Percentiles rank a stretch among this genome's conserved stretches.
phyloP scores from a whole-genome alignment of 352 stramenopile genomes.

The Pythium coloratum region DNA sequence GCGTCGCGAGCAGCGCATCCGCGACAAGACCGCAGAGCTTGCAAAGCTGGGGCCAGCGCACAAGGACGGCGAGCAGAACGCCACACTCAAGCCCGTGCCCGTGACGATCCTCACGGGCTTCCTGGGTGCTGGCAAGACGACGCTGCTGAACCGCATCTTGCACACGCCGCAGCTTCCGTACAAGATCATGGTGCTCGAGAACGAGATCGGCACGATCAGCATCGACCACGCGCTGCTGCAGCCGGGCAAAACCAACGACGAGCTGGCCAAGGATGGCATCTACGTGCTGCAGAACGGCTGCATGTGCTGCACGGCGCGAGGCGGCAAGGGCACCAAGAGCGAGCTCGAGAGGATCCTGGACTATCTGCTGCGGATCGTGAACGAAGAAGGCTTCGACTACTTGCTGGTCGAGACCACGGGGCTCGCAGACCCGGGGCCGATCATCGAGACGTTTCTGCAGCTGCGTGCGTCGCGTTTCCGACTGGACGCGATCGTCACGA shows the following conservation, averaged over 20 bases:
- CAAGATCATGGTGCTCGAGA: conserved; percentile 96
- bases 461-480: conserved; percentile 87
- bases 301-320: conserved; percentile 94
- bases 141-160: conserved; percentile 95
- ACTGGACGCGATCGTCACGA: conserved; percentile 95
- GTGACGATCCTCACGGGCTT: conserved; percentile 96
- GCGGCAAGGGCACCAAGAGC: conserved; percentile 89
- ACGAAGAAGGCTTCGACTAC: conserved; percentile 92
- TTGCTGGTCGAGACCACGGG: conserved; percentile 98
- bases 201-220: conserved; percentile 65
- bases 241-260: conserved; percentile 27
- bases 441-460: conserved; percentile 97
- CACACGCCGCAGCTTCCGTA: conserved; percentile 79
- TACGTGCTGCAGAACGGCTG: conserved; percentile 98
- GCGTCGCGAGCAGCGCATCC: conserved; percentile 58
- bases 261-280: conserved; percentile 76
- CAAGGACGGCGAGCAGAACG: conserved; percentile 1
- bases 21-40: conserved; percentile 52
- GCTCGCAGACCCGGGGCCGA: conserved; percentile 94
- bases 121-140: conserved; percentile 95
- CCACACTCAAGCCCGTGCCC: conserved; percentile 41
- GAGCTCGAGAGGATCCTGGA: conserved; percentile 93
- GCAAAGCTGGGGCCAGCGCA: conserved; percentile 18
- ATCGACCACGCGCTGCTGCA: conserved; percentile 67
- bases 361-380: conserved; percentile 63